Conservation (phyloP, 2,329 filamentous ascomycete genomes). For the Blastomyces parvus region DNA sequence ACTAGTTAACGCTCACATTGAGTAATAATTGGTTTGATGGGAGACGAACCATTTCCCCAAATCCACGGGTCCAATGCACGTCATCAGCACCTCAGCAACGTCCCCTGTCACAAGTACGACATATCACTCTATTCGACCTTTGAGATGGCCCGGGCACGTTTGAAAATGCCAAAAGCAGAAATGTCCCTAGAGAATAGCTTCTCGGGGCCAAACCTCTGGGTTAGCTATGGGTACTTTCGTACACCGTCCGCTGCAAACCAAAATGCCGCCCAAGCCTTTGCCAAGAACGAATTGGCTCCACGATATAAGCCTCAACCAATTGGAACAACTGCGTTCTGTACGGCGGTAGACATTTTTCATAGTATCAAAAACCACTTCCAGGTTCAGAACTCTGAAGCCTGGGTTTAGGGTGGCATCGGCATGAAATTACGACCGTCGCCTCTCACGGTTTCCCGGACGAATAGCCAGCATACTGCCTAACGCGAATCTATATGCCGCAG, state of each 20-base stretch:
- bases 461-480: neutral
- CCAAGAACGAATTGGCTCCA: constrained; percentile 19
- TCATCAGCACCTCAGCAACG: neutral
- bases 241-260: neutral
- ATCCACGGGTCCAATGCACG: neutral
- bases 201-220: neutral
- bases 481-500: neutral
- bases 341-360: neutral
- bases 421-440: neutral
- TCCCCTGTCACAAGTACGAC: neutral
- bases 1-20: neutral
- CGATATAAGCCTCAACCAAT: neutral
- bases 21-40: neutral
- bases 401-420: neutral
- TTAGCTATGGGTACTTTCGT: constrained; percentile 5
- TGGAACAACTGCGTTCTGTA: neutral
- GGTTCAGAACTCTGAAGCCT: neutral
- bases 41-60: neutral
- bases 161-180: neutral
- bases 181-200: neutral
- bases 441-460: neutral
- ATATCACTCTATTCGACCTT: neutral
- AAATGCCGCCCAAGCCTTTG: constrained; percentile 12
- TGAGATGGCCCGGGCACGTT: neutral
- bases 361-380: neutral